Evolutionary conservation across 306 rosid species (phyloP), one percentile per base, ranked within the genome.

Genomic region (Cercis canadensis): DNA sequence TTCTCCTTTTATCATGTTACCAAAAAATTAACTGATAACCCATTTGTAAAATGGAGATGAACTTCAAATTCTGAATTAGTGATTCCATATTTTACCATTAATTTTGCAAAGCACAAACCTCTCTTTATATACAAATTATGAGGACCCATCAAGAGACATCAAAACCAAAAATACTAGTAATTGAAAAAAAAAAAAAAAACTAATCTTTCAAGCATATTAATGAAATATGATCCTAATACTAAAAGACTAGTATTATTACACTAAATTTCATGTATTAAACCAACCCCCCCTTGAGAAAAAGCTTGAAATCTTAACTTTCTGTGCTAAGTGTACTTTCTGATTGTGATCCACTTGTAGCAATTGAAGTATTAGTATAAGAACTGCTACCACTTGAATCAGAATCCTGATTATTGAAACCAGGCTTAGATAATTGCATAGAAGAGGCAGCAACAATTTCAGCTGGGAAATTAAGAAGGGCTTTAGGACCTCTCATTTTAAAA

Each of bases 381-480:
- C 72, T 75, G 8, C 66, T 55, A 41, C 15, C 66, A 75, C 79
- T 83, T 17, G 83, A 81, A 19, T 78, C 80, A 29, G 74, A 57
- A 19, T 66, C 76, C 10, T 51, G 62, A 68, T 29, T 73, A 34
- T 11, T 55, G 2, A 39, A 64, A 33, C 32, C n/a, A n/a, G n/a
- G n/a, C n/a, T n/a, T n/a, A n/a, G n/a, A n/a, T n/a, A n/a, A n/a
- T n/a, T n/a, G n/a, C n/a, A n/a, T 43, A 13, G 86, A 67, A 7
- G 79, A 51, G 0, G 89, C 80, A 8, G 85, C 88, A 17, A 81
- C 86, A 58, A 83, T 57, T 36, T 86, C 84, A 31, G 86, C 70
- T 2, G 98, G 96, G 43, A 92, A 92, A 70, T 92, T 92, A 1
- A 92, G 92, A 61, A 88, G 57, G 4, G 96, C 98, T 82, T 88